Evolutionary conservation across 2,329 filamentous ascomycete species (phyloP).

Genomic region (Paradendryphiella salina): DNA sequence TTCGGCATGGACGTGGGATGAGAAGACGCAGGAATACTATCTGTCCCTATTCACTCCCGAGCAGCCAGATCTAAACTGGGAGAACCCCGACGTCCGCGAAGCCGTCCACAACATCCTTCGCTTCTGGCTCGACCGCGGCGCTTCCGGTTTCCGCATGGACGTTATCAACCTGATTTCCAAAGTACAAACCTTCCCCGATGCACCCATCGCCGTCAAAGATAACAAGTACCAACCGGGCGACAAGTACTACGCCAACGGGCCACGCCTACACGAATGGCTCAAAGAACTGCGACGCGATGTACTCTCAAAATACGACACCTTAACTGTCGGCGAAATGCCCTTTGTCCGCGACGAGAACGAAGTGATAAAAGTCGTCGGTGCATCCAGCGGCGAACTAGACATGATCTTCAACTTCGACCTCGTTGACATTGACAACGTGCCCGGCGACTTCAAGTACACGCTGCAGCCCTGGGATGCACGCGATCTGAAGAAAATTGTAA

Average conservation of each 20-base stretch:
- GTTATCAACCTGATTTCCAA: conserved; percentile 47
- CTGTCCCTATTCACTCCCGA: conserved; percentile 74
- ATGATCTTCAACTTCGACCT: conserved; percentile 67
- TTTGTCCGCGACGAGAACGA: conserved; percentile 54
- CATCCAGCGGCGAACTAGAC: conserved; percentile 58
- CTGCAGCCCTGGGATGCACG: conserved; percentile 41
- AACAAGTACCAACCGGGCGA: conserved; percentile 48
- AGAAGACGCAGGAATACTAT: conserved; percentile 72
- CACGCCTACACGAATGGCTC: conserved; percentile 69
- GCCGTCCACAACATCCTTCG: conserved; percentile 73
- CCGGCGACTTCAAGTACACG: conserved; percentile 43
- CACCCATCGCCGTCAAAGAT: conserved; percentile 33
- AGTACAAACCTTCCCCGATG: conserved; percentile 37
- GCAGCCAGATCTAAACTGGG: conserved; percentile 85
- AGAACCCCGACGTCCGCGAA: conserved; percentile 66
- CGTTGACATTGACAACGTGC: conserved; percentile 45
- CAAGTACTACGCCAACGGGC: conserved; percentile 67
- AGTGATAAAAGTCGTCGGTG: conserved; percentile 52
- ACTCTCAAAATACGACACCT: conserved; percentile 62
- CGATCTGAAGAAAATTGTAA: conserved; percentile 42
- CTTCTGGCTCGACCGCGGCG: conserved; percentile 78
- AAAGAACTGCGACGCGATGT: conserved; percentile 65
- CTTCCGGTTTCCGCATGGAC: conserved; percentile 53
- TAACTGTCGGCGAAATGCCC: conserved; percentile 69
- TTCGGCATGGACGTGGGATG: conserved; percentile 71